Conservation (phyloP, 495 filamentous ascomycete species). For the Usnea hakonensis region DNA sequence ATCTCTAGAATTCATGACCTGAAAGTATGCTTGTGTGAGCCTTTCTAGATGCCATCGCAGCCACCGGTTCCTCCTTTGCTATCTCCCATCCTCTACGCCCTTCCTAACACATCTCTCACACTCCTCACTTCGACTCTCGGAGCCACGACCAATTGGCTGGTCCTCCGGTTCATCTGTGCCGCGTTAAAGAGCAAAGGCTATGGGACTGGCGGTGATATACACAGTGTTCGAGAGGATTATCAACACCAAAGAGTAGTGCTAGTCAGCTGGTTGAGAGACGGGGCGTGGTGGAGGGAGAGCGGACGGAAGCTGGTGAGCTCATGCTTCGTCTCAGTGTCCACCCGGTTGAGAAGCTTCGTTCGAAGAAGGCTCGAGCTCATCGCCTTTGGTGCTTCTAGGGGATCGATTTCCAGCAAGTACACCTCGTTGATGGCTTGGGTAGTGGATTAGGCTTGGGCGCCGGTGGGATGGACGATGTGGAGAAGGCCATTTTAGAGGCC, state of each 20-base stretch:
- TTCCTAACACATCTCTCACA: slow-evolving; percentile 48
- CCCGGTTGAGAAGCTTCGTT: neutral
- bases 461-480: slow-evolving; percentile 21
- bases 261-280: slow-evolving; percentile 71
- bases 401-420: slow-evolving; percentile 13
- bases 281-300: slow-evolving; percentile 64
- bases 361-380: neutral
- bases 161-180: slow-evolving; percentile 55
- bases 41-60: slow-evolving; percentile 40
- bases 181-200: slow-evolving; percentile 32
- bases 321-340: neutral
- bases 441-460: neutral
- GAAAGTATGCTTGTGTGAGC: no score
- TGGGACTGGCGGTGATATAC: slow-evolving; percentile 9
- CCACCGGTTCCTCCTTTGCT: slow-evolving; percentile 53
- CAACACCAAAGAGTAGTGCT: slow-evolving; percentile 53
- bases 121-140: slow-evolving; percentile 68
- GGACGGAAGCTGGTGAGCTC: slow-evolving; percentile 50
- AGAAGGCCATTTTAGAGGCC: slow-evolving; percentile 26
- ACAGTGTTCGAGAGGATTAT: neutral
- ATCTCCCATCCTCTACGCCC: slow-evolving; percentile 21
- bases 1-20: no score
- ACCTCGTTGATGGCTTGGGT: slow-evolving; percentile 13
- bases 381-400: slow-evolving; percentile 2
- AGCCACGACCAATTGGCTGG: slow-evolving; percentile 67